Evolutionary conservation across 1,139 yeast genomes (phyloP), one percentile per base, ranked within the genome.

Genomic region (Blastobotrys illinoisensis): DNA sequence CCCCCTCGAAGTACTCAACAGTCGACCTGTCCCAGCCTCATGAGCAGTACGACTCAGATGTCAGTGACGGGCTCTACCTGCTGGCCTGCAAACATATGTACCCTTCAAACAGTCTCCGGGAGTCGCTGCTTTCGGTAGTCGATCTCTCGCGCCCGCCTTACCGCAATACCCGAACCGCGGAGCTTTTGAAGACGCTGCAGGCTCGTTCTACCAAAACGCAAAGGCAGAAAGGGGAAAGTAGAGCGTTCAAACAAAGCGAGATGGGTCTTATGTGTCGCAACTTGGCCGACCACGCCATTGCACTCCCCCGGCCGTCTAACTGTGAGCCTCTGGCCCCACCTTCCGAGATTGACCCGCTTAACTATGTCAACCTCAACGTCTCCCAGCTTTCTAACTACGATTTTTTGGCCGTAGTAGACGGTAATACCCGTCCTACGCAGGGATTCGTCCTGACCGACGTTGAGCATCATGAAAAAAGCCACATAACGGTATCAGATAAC

Each of bases 391-490:
- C 69, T 0, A 63, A 69, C 5, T 84, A 73, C 62, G 82, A 82
- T 55, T 74, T 73, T 53, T 67, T 84, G n/a, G 71, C 83, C 1
- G 68, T 84, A 20, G 75, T 76, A 4, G 70, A 68, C 44, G 58
- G 63, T 13, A 58, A 58, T 44, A 53, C 48, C 16, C 36, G 45
- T 1, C 49, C 54, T 4, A 72, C 71, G 36, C 64, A 74, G 0
- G 63, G 66, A 1, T 61, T 67, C 28, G 56, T 66, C 3, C 56
- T 70, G 3, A 68, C 71, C 0, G 70, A 69, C 40, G 54, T 67
- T 46, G 51, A 60, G 2, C 50, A 56, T 7, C 46, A 26, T 21
- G 26, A 47, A 7, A 54, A 55, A 21, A 32, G 40, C 40, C 40
- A 32, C 16, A 13, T 32, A 5, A 32, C 75, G 6, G 55, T 65